Evolutionary conservation across 345 rosid genomes (phyloP).

Genomic region (Arabis hirsuta): DNA sequence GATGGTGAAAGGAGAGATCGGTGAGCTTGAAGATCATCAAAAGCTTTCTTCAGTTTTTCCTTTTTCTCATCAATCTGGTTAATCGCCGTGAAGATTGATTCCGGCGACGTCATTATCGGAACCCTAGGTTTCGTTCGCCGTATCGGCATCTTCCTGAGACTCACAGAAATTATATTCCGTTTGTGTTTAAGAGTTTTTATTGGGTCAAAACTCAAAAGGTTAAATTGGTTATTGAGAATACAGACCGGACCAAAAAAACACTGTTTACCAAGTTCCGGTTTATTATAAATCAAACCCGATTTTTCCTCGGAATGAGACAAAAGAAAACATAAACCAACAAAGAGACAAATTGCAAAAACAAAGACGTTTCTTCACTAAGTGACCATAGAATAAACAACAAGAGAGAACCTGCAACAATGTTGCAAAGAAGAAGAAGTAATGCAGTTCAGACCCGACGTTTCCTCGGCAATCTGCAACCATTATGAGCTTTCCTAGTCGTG

Average conservation of each 20-base stretch:
- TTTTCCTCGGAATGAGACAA: not conserved
- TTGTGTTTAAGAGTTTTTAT: not conserved
- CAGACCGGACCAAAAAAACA: not conserved
- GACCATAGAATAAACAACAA: constrained; percentile 1
- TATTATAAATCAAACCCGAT: constrained; percentile 20
- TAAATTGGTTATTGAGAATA: too few relatives aligned
- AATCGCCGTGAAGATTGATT: constrained; percentile 56
- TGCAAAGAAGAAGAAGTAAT: not conserved
- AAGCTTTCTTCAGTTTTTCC: constrained; percentile 61
- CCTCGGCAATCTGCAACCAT: constrained; percentile 87
- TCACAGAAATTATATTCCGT: not conserved
- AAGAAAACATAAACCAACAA: constrained; percentile 30
- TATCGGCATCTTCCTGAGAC: not conserved
- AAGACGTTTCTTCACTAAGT: not conserved
- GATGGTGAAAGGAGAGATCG: constrained; percentile 55
- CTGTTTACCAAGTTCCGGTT: constrained; percentile 13
- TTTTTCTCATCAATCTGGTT: constrained; percentile 59
- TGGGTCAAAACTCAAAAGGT: not conserved
- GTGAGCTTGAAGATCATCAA: constrained; percentile 62
- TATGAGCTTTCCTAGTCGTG: constrained; percentile 78
- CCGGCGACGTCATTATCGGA: constrained; percentile 44
- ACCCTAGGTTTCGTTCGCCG: constrained; percentile 20
- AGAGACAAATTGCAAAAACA: constrained; percentile 8
- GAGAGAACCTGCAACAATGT: constrained; percentile 11
- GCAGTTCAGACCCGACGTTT: constrained; percentile 63